Conservation (phyloP, 306 rosid genomes). For the Pterocarpus santalinus region DNA sequence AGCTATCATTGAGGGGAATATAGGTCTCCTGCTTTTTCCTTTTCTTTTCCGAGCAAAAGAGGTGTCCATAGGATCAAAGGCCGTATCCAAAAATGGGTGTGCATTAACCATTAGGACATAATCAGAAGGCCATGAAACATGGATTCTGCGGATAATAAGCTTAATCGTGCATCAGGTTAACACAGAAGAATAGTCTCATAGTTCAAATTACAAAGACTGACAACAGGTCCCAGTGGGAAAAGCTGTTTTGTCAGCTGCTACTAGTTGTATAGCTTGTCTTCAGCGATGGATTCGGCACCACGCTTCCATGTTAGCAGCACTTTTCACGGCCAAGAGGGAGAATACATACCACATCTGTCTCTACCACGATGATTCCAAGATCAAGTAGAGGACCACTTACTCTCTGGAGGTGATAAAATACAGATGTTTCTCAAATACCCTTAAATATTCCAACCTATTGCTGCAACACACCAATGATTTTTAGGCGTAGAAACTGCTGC, state of each 20-base stretch:
- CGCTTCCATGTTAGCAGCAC: slow-evolving; percentile 36
- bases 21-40: slow-evolving; percentile 1
- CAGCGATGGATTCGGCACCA: slow-evolving; percentile 3
- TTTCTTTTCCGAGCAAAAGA: slow-evolving; percentile 22
- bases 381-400: background rate
- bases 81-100: background rate
- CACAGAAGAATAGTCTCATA: background rate
- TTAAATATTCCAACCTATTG: background rate
- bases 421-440: background rate
- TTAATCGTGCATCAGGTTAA: background rate
- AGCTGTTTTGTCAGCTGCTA: slow-evolving; percentile 26
- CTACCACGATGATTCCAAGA: background rate
- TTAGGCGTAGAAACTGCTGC: background rate
- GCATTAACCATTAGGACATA: background rate
- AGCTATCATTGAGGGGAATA: slow-evolving; percentile 11
- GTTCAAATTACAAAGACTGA: background rate
- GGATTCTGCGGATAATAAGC: background rate
- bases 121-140: background rate
- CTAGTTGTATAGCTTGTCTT: background rate
- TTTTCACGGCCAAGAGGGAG: background rate
- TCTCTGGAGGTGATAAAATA: background rate
- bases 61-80: too few relatives aligned
- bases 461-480: background rate
- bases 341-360: background rate
- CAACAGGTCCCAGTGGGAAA: background rate